Percentiles rank a stretch among this genome's conserved stretches.
phyloP scores from a whole-genome alignment of 1,284 basidiomycete species.

The Marasmius fiardii region DNA sequence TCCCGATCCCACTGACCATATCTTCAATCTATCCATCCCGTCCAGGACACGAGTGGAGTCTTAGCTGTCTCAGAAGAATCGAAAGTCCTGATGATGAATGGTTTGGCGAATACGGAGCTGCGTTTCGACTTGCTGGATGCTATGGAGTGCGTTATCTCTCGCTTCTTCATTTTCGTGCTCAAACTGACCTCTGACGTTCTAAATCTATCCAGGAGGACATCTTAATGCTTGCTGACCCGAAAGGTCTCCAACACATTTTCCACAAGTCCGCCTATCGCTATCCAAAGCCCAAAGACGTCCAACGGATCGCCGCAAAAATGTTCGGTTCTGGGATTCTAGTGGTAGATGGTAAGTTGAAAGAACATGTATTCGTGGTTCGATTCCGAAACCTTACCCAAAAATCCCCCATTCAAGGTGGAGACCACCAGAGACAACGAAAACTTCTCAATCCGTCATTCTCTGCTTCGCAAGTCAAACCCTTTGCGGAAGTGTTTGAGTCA shows the following conservation, averaged over 20 bases:
- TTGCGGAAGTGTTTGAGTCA: not conserved
- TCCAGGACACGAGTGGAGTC: no score
- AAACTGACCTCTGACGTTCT: not conserved
- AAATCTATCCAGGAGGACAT: not conserved
- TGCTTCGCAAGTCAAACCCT: not conserved
- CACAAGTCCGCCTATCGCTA: slow-evolving; percentile 1
- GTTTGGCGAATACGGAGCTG: slow-evolving; percentile 27
- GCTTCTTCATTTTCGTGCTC: not conserved
- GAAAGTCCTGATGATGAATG: slow-evolving; percentile 27
- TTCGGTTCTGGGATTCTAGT: not conserved
- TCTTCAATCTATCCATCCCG: no score
- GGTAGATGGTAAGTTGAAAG: not conserved
- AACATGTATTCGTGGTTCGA: not conserved
- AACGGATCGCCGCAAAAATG: not conserved
- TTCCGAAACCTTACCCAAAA: not conserved
- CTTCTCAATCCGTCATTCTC: not conserved
- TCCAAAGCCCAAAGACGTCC: not conserved
- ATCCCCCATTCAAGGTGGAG: not conserved
- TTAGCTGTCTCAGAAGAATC: no score
- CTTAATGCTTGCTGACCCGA: not conserved
- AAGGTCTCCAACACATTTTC: slow-evolving; percentile 1
- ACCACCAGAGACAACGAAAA: not conserved
- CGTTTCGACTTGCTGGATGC: slow-evolving; percentile 23
- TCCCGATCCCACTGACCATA: no score
- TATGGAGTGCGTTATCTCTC: slow-evolving; percentile 22